These are phyloP conservation scores for Blastomyces percursus DNA, from an alignment of 2,329 filamentous ascomycete genomes.

Conservation along the genomic window DNA sequence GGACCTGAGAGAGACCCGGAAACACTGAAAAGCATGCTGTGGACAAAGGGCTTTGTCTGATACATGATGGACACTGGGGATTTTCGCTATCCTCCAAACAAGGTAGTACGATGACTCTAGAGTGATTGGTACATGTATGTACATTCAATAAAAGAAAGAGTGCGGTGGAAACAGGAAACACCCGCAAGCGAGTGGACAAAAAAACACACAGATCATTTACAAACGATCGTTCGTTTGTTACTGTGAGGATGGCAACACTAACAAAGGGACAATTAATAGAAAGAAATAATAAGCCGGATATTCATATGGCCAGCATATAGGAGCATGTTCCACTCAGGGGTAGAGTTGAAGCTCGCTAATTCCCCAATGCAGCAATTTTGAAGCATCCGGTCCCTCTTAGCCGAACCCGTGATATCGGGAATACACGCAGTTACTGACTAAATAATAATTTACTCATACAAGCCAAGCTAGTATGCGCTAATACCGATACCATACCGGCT, in stretches of 20 bases:
- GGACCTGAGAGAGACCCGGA: neutral
- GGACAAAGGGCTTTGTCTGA: neutral
- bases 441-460: neutral
- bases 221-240: neutral
- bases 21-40: neutral
- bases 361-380: neutral
- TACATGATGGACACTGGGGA: neutral
- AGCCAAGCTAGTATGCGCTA: neutral
- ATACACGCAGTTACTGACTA: neutral
- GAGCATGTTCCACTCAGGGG: neutral
- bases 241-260: neutral
- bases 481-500: neutral
- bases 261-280: neutral
- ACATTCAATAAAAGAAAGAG: neutral
- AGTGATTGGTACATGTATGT: neutral
- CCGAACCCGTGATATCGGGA: neutral
- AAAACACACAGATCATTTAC: neutral
- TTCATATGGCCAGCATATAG: neutral
- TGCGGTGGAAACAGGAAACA: neutral
- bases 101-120: neutral
- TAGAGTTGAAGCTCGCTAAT: neutral
- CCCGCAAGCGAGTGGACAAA: neutral
- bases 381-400: neutral
- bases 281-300: too few species aligned
- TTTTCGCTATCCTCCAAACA: neutral